These are phyloP conservation scores for Cutaneotrichosporon cutaneum DNA, from an alignment of 1,284 basidiomycete genomes.

Conservation along the genomic window DNA sequence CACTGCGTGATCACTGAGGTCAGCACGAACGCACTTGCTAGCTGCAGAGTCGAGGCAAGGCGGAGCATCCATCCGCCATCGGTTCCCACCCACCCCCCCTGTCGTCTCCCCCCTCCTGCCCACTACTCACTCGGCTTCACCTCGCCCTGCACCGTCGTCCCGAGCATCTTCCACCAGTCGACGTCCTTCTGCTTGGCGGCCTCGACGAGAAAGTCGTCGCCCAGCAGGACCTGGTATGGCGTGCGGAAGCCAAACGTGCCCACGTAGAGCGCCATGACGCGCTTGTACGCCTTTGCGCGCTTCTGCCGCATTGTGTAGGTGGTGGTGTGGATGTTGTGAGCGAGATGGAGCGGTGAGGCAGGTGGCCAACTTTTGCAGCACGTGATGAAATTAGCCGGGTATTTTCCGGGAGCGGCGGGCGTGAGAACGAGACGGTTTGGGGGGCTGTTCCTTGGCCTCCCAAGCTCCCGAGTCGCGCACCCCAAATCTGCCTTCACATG, in stretches of 20 bases:
- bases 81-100: no score
- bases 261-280: conserved; percentile 83
- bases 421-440: background rate
- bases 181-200: conserved; percentile 57
- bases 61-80: background rate
- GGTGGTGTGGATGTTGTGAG: conserved; percentile 4
- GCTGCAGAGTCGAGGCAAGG: background rate
- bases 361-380: conserved; percentile 12
- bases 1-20: conserved; percentile 91
- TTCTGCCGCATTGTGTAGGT: conserved; percentile 75
- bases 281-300: conserved; percentile 85
- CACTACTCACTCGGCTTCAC: conserved; percentile 77
- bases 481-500: no score
- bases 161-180: conserved; percentile 71
- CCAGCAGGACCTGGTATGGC: conserved; percentile 85
- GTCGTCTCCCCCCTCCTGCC: background rate
- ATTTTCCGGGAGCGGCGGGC: background rate
- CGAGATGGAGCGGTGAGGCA: background rate
- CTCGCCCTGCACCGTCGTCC: conserved; percentile 72
- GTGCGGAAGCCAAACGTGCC: conserved; percentile 82
- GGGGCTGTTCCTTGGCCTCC: background rate
- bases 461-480: background rate
- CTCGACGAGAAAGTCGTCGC: conserved; percentile 77
- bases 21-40: background rate
- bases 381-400: background rate